A percentile compares a stretch with the other conserved stretches of the same genome.
phyloP scores from a whole-genome alignment of 2,329 filamentous ascomycete species.

The Phialemoniopsis sp. region DNA sequence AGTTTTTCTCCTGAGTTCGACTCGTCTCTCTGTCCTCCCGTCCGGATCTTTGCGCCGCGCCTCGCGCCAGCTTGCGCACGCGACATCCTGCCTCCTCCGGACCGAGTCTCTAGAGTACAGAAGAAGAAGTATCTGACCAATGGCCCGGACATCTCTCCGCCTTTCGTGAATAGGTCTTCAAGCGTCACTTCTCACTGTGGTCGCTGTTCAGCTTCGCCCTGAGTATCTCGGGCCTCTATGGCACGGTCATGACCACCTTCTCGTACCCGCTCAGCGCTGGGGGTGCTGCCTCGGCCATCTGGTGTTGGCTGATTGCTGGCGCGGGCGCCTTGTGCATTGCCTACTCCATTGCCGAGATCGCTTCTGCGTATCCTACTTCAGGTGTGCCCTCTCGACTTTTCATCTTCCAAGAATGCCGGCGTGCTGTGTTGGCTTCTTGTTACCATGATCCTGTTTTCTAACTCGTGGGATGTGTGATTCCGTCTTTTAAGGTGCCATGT shows the following conservation, averaged over 20 bases:
- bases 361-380: slow-evolving; percentile 54
- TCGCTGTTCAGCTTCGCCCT: slow-evolving; percentile 56
- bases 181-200: slow-evolving; percentile 55
- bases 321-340: slow-evolving; percentile 52
- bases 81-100: too few relatives aligned
- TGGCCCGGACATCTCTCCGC: slow-evolving; percentile 13
- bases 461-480: background rate
- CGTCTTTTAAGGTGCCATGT: slow-evolving; percentile 29
- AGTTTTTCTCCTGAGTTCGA: slow-evolving; percentile 2
- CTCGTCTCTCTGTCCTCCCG: background rate
- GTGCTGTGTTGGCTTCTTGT: too few relatives aligned
- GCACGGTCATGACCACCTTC: slow-evolving; percentile 52
- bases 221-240: slow-evolving; percentile 50
- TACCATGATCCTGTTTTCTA: background rate
- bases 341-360: slow-evolving; percentile 49
- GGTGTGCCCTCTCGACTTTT: slow-evolving; percentile 25
- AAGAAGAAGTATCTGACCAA: background rate
- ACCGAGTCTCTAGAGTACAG: too few relatives aligned
- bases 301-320: slow-evolving; percentile 56
- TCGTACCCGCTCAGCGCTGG: slow-evolving; percentile 47
- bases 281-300: slow-evolving; percentile 48
- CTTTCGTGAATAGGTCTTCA: slow-evolving; percentile 41
- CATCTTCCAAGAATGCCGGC: background rate
- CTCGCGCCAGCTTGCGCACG: background rate
- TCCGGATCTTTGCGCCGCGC: background rate